Evolutionary conservation across 2,329 filamentous ascomycete genomes (phyloP).

Genomic region (Amauroascus niger): DNA sequence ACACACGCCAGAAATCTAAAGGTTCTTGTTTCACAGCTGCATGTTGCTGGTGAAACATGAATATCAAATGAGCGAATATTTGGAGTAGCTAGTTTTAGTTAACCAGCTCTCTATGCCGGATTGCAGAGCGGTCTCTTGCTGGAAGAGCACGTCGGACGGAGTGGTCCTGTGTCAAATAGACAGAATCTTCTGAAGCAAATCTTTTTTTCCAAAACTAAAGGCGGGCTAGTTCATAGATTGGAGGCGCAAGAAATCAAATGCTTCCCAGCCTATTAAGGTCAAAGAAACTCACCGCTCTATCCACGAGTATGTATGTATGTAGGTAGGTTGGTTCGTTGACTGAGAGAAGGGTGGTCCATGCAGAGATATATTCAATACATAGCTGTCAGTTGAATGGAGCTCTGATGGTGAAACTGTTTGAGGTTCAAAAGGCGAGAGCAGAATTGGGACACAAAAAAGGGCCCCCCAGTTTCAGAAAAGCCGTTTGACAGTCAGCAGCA

Average conservation of each 20-base stretch:
- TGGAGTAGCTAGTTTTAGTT: too few relatives aligned
- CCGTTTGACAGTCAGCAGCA: not conserved
- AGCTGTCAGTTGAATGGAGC: not conserved
- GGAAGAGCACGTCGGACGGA: too few relatives aligned
- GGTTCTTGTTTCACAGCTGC: not conserved
- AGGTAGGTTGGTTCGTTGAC: not conserved
- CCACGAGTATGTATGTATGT: too few relatives aligned
- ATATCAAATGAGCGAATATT: not conserved
- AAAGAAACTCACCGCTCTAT: not conserved
- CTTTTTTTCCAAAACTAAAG: too few relatives aligned
- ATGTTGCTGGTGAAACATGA: not conserved
- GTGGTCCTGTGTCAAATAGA: too few relatives aligned
- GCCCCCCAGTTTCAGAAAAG: constrained; percentile 1
- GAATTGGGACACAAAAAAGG: not conserved
- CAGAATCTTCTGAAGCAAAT: too few relatives aligned
- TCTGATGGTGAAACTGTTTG: not conserved
- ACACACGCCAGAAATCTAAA: not conserved
- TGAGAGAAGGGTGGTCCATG: not conserved
- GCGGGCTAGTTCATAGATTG: too few relatives aligned
- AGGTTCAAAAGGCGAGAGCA: not conserved
- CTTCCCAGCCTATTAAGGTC: too few relatives aligned
- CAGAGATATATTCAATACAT: too few relatives aligned
- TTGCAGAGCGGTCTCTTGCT: too few relatives aligned
- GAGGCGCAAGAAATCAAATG: too few relatives aligned
- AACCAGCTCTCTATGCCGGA: too few relatives aligned